A percentile compares a stretch with the other conserved stretches of the same genome.
phyloP scores from a whole-genome alignment of 768 basidiomycete species.

The Ramaria rubella region DNA sequence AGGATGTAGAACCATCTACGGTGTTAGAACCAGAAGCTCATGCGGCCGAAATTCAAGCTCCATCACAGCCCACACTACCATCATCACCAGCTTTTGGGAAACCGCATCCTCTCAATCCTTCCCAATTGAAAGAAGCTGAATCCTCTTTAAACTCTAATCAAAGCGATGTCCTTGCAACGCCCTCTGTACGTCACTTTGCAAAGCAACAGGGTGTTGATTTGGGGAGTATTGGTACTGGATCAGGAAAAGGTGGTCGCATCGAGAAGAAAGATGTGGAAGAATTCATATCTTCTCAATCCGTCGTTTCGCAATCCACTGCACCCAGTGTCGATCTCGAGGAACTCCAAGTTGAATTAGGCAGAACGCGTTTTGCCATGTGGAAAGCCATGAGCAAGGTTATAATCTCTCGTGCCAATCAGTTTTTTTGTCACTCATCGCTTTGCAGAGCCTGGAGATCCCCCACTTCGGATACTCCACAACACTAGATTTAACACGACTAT shows the following conservation, averaged over 20 bases:
- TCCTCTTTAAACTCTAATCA: constrained; percentile 1
- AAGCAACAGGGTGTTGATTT: constrained; percentile 60
- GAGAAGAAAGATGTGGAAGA: constrained; percentile 70
- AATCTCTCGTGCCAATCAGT: background rate
- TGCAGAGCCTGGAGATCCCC: constrained; percentile 76
- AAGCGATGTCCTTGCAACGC: constrained; percentile 55
- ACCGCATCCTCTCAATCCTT: constrained; percentile 62
- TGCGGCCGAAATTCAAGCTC: background rate
- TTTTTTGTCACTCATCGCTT: background rate
- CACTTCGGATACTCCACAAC: constrained; percentile 80
- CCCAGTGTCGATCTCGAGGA: background rate
- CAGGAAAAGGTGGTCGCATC: constrained; percentile 67
- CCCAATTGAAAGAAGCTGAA: constrained; percentile 10
- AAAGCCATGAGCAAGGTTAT: constrained; percentile 79
- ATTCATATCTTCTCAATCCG: constrained; percentile 35
- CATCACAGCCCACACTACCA: background rate
- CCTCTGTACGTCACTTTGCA: constrained; percentile 75
- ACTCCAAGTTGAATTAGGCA: constrained; percentile 48
- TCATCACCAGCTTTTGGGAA: constrained; percentile 18
- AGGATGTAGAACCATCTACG: constrained; percentile 10
- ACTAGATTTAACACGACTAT: constrained; percentile 66
- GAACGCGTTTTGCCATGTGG: constrained; percentile 74
- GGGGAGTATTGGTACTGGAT: constrained; percentile 49
- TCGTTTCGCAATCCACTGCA: constrained; percentile 3
- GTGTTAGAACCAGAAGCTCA: constrained; percentile 13